Conservation (phyloP, 495 filamentous ascomycete species). For the Aspergillus taichungensis region DNA sequence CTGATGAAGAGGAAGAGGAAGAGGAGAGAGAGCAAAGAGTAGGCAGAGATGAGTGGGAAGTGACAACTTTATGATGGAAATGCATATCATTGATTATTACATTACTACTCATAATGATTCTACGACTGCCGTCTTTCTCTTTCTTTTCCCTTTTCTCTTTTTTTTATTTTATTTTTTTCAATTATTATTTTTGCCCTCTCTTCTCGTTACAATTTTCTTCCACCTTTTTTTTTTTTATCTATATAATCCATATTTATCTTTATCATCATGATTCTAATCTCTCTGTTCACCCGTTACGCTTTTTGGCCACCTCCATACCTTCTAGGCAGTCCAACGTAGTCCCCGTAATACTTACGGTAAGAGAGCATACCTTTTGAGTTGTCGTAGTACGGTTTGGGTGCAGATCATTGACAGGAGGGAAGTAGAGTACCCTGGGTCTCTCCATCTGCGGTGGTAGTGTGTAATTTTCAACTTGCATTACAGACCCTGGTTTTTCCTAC, state of each 20-base stretch:
- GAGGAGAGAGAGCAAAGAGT: conserved; percentile 3
- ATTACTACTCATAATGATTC: neutral
- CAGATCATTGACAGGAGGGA: conserved; percentile 11
- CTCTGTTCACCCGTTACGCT: neutral
- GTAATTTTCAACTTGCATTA: conserved; percentile 9
- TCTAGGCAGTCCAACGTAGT: neutral
- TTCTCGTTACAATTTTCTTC: neutral
- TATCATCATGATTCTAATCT: neutral
- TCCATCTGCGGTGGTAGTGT: neutral
- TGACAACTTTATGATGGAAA: conserved; percentile 1
- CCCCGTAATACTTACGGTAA: neutral
- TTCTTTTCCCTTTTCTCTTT: neutral
- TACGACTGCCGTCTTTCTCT: neutral
- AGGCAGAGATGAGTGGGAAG: conserved; percentile 3
- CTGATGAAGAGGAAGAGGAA: neutral
- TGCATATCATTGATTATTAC: neutral
- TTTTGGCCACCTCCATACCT: neutral
- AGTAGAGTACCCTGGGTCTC: conserved; percentile 5
- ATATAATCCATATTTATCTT: neutral
- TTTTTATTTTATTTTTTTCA: conserved; percentile 1
- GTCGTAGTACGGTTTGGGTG: conserved; percentile 4
- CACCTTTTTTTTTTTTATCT: neutral
- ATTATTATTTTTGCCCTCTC: neutral
- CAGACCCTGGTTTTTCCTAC: conserved; percentile 2
- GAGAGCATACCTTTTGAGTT: neutral